Evolutionary conservation across 129 eudicot species (phyloP).

Genomic region (Centaurea solstitialis): DNA sequence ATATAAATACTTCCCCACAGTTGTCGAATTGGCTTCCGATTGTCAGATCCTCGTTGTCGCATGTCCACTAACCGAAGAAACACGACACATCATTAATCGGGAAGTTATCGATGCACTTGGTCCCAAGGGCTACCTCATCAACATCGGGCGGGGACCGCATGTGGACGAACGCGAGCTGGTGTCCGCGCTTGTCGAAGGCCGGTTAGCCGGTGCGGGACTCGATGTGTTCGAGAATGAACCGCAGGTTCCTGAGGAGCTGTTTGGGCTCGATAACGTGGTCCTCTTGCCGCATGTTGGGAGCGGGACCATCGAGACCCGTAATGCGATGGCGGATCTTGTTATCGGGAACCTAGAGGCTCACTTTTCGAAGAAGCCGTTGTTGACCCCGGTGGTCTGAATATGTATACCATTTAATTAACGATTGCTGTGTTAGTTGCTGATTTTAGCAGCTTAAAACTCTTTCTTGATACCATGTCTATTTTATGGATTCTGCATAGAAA

Average conservation of each 20-base stretch:
- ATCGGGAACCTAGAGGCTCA: slow-evolving; percentile 76
- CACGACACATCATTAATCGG: slow-evolving; percentile 72
- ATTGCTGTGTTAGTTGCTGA: background rate
- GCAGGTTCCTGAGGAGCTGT: slow-evolving; percentile 59
- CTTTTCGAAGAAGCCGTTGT: slow-evolving; percentile 51
- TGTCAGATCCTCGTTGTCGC: slow-evolving; percentile 76
- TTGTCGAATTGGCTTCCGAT: slow-evolving; percentile 63
- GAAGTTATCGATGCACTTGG: slow-evolving; percentile 73
- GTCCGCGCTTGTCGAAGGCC: slow-evolving; percentile 74
- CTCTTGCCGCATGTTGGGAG: slow-evolving; percentile 67
- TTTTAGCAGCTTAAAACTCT: background rate
- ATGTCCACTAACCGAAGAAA: slow-evolving; percentile 67
- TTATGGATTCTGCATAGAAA: background rate
- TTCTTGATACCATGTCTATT: background rate
- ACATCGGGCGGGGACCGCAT: slow-evolving; percentile 82
- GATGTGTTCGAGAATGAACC: slow-evolving; percentile 87
- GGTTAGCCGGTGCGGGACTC: slow-evolving; percentile 91
- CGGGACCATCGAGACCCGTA: slow-evolving; percentile 61
- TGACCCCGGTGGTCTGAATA: slow-evolving; percentile 59
- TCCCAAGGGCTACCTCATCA: slow-evolving; percentile 62
- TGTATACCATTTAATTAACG: background rate
- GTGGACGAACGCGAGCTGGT: slow-evolving; percentile 74
- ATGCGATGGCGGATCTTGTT: slow-evolving; percentile 78
- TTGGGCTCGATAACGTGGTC: slow-evolving; percentile 67
- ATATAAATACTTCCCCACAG: slow-evolving; percentile 60